phyloP scores from a whole-genome alignment of 805 yeast species.

The Danielia reshetovae region DNA sequence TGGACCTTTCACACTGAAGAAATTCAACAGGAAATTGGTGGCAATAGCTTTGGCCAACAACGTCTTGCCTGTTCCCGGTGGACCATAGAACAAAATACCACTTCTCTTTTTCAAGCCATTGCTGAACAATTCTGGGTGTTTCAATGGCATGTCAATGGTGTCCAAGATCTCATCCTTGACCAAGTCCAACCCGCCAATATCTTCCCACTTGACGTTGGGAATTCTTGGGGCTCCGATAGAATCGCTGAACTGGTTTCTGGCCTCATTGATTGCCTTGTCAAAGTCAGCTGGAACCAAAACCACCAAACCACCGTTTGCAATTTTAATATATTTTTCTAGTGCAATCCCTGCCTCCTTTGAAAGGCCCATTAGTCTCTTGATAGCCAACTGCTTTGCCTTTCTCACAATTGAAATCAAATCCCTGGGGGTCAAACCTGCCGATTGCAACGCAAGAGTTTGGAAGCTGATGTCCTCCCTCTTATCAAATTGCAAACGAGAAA shows the following conservation, averaged over 20 bases:
- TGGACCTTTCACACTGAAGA: slow-evolving; percentile 96
- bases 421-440: slow-evolving; percentile 89
- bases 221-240: slow-evolving; percentile 96
- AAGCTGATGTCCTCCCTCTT: slow-evolving; percentile 44
- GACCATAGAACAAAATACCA: slow-evolving; percentile 94
- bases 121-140: slow-evolving; percentile 84
- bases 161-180: slow-evolving; percentile 92
- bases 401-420: slow-evolving; percentile 72
- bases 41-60: slow-evolving; percentile 96
- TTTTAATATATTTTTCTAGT: slow-evolving; percentile 29
- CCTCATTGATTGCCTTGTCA: slow-evolving; percentile 67
- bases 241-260: slow-evolving; percentile 84
- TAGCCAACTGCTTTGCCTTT: slow-evolving; percentile 56
- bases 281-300: slow-evolving; percentile 57
- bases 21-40: slow-evolving; percentile 87
- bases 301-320: slow-evolving; percentile 55
- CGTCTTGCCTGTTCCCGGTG: slow-evolving; percentile 98
- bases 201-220: slow-evolving; percentile 95
- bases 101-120: slow-evolving; percentile 90
- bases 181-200: slow-evolving; percentile 89
- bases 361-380: slow-evolving; percentile 42
- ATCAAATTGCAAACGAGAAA: slow-evolving; percentile 17
- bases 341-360: slow-evolving; percentile 19
- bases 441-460: slow-evolving; percentile 65
- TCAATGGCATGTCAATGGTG: slow-evolving; percentile 93